Evolutionary conservation across 331 rosid species (phyloP).

Genomic region (Malus hybrid): DNA sequence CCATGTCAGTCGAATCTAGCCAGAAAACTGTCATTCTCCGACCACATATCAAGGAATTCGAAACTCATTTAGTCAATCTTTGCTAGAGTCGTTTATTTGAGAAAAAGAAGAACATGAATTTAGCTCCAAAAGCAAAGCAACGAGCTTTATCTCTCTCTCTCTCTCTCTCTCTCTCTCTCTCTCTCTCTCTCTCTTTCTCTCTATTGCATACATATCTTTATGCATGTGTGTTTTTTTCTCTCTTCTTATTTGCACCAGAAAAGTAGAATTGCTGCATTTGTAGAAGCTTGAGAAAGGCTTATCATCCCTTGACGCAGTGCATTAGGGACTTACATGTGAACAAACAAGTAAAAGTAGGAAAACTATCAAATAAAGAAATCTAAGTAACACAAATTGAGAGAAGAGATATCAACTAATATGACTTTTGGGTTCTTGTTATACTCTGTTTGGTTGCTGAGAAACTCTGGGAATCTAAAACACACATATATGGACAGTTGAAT

Average conservation of each 20-base stretch:
- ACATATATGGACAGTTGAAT: conserved; percentile 1
- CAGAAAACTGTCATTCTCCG: not conserved
- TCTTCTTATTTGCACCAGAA: conserved; percentile 24
- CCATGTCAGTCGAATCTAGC: conserved; percentile 24
- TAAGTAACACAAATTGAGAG: not conserved
- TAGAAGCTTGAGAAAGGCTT: conserved; percentile 70
- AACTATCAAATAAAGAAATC: conserved; percentile 10
- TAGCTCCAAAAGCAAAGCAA: not conserved
- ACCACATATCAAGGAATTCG: not conserved
- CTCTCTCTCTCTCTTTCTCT: conserved; percentile 9
- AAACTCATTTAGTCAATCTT: not conserved
- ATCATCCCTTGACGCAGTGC: conserved; percentile 96
- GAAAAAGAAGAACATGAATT: not conserved
- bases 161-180: not conserved
- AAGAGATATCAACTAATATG: not conserved
- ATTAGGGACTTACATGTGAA: conserved; percentile 82
- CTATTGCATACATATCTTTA: not conserved
- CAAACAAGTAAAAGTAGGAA: conserved; percentile 9
- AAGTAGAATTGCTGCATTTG: conserved; percentile 66
- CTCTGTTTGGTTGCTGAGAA: conserved; percentile 5
- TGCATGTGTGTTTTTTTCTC: not conserved
- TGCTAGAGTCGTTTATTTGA: not conserved
- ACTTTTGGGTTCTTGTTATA: not conserved
- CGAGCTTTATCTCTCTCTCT: not conserved
- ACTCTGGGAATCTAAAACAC: not conserved